Evolutionary conservation across 169 alveolate genomes (phyloP), one percentile per base, ranked within the genome.

Genomic region (Miamiensis avidus): DNA sequence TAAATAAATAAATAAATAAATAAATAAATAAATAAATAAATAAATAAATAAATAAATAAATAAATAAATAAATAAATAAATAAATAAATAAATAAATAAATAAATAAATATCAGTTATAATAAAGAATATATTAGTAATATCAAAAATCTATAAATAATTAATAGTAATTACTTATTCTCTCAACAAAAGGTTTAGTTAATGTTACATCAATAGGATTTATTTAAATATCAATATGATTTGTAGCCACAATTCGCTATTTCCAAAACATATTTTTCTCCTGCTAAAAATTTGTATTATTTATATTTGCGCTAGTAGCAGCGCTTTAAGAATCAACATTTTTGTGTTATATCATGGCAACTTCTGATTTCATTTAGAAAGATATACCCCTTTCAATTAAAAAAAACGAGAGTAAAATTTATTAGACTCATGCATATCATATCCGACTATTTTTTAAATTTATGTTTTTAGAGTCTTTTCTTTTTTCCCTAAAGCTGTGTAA

Each of bases 181-280:
- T 82, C 87, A 82, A 65, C 34, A 27, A 82, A 76, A 28, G 87
- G 87, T 74, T 82, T 82, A 29, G 82, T 74, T 25, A 82, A 76
- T 20, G 87, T 82, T 1, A 82, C 29, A 82, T 76, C 75, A 0
- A 82, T n/a, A 29, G 87, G 82, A 26, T 81, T 81, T 0, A 32
- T 74, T 31, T 82, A 29, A 1, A 82, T 74, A 74, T 82, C 87
- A 29, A 74, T 31, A 82, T 82, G 34, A 34, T 49, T 49, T 4
- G 4, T 4, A 4, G 20, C 69, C 69, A 11, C 69, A 82, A 69
- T 75, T 82, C 1, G 25, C 74, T 82, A 32, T 76, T 73, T 30
- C 74, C 34, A 27, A n/a, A n/a, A n/a, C n/a, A n/a, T n/a, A n/a
- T n/a, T n/a, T n/a, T n/a, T n/a, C n/a, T n/a, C n/a, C n/a, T n/a